Evolutionary conservation across 2,329 filamentous ascomycete genomes (phyloP).

Genomic region (Gaeumannomyces tritici): DNA sequence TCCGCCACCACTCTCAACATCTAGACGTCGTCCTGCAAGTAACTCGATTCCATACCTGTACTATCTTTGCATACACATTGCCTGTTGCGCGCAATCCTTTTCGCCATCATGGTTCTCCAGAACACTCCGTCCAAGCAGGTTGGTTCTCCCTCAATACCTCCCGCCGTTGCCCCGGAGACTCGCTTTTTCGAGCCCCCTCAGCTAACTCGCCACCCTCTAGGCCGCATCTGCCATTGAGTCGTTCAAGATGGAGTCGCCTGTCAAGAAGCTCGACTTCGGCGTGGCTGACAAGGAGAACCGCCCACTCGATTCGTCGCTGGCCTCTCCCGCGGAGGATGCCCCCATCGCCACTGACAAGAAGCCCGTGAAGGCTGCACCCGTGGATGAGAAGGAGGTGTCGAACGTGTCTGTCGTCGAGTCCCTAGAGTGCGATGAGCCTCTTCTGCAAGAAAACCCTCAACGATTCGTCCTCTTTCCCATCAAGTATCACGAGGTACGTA

Average conservation of each 20-base stretch:
- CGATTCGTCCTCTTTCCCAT: slow-evolving; percentile 98
- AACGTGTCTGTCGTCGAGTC: slow-evolving; percentile 47
- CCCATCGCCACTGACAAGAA: slow-evolving; percentile 53
- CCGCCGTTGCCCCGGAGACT: slow-evolving; percentile 4
- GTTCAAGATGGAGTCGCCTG: slow-evolving; percentile 86
- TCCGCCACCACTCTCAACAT: not conserved
- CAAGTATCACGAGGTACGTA: slow-evolving; percentile 94
- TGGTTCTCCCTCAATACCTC: slow-evolving; percentile 10
- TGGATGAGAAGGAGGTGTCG: slow-evolving; percentile 25
- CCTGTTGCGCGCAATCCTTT: not conserved
- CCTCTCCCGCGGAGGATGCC: slow-evolving; percentile 36
- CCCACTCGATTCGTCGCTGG: slow-evolving; percentile 39
- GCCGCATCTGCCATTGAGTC: slow-evolving; percentile 77
- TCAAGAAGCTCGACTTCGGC: slow-evolving; percentile 81
- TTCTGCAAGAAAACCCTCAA: slow-evolving; percentile 90
- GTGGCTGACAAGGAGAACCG: slow-evolving; percentile 74
- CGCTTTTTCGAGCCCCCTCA: not conserved
- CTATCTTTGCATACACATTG: not conserved
- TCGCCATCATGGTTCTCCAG: slow-evolving; percentile 1
- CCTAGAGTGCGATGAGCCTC: slow-evolving; percentile 74
- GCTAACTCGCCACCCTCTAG: slow-evolving; percentile 39
- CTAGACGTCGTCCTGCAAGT: not conserved
- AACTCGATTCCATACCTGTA: not conserved
- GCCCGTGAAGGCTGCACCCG: slow-evolving; percentile 33
- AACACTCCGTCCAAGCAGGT: slow-evolving; percentile 22